Evolutionary conservation across 1,284 basidiomycete species (phyloP).

Genomic region (Tilletia indica): DNA sequence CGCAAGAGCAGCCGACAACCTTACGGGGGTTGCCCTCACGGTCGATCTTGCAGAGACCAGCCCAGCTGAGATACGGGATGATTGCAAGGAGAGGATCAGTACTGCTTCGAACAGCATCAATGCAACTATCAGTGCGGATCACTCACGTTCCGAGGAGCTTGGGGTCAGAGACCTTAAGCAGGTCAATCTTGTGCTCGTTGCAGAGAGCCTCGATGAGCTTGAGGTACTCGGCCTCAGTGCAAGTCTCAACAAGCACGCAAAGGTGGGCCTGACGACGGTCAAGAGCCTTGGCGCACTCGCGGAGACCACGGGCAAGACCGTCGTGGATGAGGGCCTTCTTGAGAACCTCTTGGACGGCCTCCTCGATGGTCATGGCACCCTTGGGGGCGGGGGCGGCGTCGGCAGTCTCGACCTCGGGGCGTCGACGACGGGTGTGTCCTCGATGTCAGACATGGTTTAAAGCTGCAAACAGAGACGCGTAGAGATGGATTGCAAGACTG

Average conservation of each 20-base stretch:
- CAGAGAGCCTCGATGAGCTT: constrained; percentile 99
- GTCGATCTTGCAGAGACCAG: constrained; percentile 92
- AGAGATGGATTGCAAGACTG: background rate
- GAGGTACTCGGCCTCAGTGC: constrained; percentile 98
- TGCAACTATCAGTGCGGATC: background rate
- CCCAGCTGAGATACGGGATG: constrained; percentile 68
- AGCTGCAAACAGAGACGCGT: background rate
- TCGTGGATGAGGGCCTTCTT: constrained; percentile 97
- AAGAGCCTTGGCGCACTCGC: constrained; percentile 95
- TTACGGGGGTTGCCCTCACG: constrained; percentile 97
- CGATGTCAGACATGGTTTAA: constrained; percentile 52
- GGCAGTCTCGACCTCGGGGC: constrained; percentile 65
- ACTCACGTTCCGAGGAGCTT: constrained; percentile 78
- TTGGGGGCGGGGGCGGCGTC: constrained; percentile 72
- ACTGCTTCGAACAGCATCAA: background rate
- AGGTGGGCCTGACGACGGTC: constrained; percentile 98
- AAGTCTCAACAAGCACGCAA: constrained; percentile 97
- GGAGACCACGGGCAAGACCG: constrained; percentile 94
- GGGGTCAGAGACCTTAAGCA: constrained; percentile 95
- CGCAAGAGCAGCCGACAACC: constrained; percentile 71
- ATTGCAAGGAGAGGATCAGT: background rate
- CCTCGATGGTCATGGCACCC: constrained; percentile 93
- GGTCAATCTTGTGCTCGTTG: constrained; percentile 97
- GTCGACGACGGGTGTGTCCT: constrained; percentile 62
- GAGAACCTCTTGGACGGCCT: constrained; percentile 90